Evolutionary conservation across 371 early-diverging fungal genomes (phyloP).

Genomic region (Smittium mucronatum): DNA sequence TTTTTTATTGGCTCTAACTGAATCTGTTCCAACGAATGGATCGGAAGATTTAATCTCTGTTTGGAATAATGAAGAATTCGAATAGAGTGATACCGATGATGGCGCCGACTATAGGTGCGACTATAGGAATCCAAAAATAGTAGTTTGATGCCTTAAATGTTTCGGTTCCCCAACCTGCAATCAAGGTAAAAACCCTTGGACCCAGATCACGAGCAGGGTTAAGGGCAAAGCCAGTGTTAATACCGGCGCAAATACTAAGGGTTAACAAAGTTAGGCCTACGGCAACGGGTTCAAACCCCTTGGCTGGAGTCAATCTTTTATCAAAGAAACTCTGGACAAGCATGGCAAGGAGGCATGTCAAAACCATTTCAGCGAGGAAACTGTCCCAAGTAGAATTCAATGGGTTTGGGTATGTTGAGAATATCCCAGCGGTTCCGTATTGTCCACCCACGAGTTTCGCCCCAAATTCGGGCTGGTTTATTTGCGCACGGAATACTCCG

Average conservation of each 20-base stretch:
- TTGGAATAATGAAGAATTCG: slow-evolving; percentile 41
- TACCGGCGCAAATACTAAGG: slow-evolving; percentile 49
- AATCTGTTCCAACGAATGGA: too few species aligned
- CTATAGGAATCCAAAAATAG: slow-evolving; percentile 63
- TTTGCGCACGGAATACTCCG: slow-evolving; percentile 29
- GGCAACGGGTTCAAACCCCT: slow-evolving; percentile 33
- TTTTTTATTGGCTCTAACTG: too few species aligned
- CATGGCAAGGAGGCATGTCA: slow-evolving; percentile 58
- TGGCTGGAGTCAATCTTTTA: slow-evolving; percentile 47
- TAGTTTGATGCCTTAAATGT: slow-evolving; percentile 49
- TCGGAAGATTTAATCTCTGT: neutral
- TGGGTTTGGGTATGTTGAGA: slow-evolving; percentile 46
- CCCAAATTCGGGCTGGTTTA: slow-evolving; percentile 40
- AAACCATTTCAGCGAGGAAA: slow-evolving; percentile 60
- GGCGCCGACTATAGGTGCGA: slow-evolving; percentile 65
- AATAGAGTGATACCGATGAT: slow-evolving; percentile 50
- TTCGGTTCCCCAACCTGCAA: slow-evolving; percentile 60
- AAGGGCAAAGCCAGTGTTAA: slow-evolving; percentile 62
- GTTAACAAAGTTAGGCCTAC: slow-evolving; percentile 52
- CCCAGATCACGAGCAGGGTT: slow-evolving; percentile 87
- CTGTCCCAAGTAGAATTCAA: slow-evolving; percentile 45
- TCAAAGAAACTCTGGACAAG: slow-evolving; percentile 60
- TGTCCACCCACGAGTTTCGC: slow-evolving; percentile 38
- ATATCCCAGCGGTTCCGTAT: slow-evolving; percentile 51
- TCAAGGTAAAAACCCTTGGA: slow-evolving; percentile 62